These are phyloP conservation scores for Datisca glomerata DNA, from an alignment of 306 rosid species.

Conservation along the genomic window DNA sequence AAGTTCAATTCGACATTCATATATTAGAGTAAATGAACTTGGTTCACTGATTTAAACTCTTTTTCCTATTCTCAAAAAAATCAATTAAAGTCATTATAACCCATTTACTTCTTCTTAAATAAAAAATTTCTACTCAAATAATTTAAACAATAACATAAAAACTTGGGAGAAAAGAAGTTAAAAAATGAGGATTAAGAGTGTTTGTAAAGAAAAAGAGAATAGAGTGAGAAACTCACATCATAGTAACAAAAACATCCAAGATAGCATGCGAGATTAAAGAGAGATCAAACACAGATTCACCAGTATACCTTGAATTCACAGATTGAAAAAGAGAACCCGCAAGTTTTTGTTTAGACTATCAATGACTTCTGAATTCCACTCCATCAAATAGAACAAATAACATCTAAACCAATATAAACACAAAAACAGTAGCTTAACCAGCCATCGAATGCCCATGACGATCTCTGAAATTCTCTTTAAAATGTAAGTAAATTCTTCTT, in stretches of 20 bases:
- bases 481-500: conserved; percentile 20
- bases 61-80: too few species aligned
- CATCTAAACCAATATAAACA: conserved; percentile 29
- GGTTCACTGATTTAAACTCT: too few species aligned
- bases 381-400: conserved; percentile 25
- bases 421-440: conserved; percentile 19
- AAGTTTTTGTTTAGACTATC: conserved; percentile 29
- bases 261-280: conserved; percentile 30
- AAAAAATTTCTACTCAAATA: too few species aligned
- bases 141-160: too few species aligned
- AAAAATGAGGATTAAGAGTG: neutral
- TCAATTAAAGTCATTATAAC: too few species aligned
- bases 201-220: neutral
- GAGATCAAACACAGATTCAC: conserved; percentile 39
- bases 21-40: too few species aligned
- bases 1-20: too few species aligned
- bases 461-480: conserved; percentile 16
- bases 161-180: too few species aligned
- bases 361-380: conserved; percentile 35
- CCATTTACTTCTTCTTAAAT: too few species aligned
- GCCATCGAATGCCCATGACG: conserved; percentile 32
- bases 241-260: conserved; percentile 37
- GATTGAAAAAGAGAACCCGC: conserved; percentile 29
- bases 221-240: conserved; percentile 44
- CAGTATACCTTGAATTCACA: conserved; percentile 49